phyloP scores from a whole-genome alignment of 2,329 filamentous ascomycete species.

The Aspergillus clavatus region DNA sequence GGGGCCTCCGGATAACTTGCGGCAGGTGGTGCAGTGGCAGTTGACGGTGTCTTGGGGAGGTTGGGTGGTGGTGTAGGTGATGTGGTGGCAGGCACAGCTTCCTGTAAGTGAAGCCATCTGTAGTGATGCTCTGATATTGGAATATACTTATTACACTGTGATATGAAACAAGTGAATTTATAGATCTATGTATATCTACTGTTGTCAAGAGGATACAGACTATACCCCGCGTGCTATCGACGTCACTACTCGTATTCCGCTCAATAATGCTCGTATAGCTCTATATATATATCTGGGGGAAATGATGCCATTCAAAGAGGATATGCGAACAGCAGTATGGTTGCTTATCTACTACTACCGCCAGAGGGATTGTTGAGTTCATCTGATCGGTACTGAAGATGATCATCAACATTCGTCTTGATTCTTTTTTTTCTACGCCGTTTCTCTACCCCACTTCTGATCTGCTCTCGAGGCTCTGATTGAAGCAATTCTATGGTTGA shows the following conservation, averaged over 20 bases:
- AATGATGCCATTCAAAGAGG: too few species aligned
- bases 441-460: background rate
- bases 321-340: too few species aligned
- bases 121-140: too few species aligned
- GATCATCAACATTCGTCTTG: background rate
- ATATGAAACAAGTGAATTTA: background rate
- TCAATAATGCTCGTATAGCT: too few species aligned
- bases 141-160: background rate
- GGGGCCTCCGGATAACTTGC: conserved; percentile 44
- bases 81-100: conserved; percentile 41
- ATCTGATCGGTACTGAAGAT: too few species aligned
- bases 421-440: background rate
- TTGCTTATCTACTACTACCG: too few species aligned
- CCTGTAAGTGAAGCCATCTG: conserved; percentile 20
- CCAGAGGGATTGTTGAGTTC: too few species aligned
- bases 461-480: background rate
- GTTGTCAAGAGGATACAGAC: too few species aligned
- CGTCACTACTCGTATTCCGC: too few species aligned
- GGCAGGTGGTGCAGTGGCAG: conserved; percentile 49
- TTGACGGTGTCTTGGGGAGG: conserved; percentile 35
- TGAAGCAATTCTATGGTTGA: background rate
- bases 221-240: too few species aligned
- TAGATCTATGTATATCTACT: too few species aligned
- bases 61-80: conserved; percentile 39
- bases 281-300: too few species aligned